These are phyloP conservation scores for Cyberlindnera amylophila DNA, from an alignment of 805 yeast genomes.

Conservation along the genomic window DNA sequence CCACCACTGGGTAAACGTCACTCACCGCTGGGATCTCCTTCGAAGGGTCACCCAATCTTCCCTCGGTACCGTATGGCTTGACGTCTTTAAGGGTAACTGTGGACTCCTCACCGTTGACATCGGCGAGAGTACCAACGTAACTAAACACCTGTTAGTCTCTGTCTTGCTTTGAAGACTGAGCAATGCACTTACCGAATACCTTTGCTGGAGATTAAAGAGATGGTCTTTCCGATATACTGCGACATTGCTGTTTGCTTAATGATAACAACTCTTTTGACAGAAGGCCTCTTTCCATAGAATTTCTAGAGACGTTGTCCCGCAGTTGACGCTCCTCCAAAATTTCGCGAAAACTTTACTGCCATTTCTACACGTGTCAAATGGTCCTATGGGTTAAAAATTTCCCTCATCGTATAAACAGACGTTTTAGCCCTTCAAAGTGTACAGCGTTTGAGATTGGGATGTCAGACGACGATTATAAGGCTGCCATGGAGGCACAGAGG, in stretches of 20 bases:
- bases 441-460: neutral
- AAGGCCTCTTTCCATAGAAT: too few species aligned
- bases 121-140: slow-evolving; percentile 85
- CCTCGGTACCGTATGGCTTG: slow-evolving; percentile 87
- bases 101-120: slow-evolving; percentile 84
- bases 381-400: neutral
- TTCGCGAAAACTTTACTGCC: neutral
- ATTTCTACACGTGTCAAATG: neutral
- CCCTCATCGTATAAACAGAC: neutral
- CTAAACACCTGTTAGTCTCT: neutral
- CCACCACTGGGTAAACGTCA: slow-evolving; percentile 69
- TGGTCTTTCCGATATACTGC: slow-evolving; percentile 87
- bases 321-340: too few species aligned
- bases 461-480: slow-evolving; percentile 15
- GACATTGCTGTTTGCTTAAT: slow-evolving; percentile 53
- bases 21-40: slow-evolving; percentile 69
- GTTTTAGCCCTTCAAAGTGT: neutral
- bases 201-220: slow-evolving; percentile 72
- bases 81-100: slow-evolving; percentile 82
- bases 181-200: slow-evolving; percentile 56
- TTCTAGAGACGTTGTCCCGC: too few species aligned
- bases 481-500: slow-evolving; percentile 47
- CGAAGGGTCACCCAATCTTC: slow-evolving; percentile 67
- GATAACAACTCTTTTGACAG: too few species aligned
- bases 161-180: too few species aligned